A percentile compares a stretch with the other conserved stretches of the same genome.
These are phyloP conservation scores for Dillenia turbinata DNA, from an alignment of 164 flowering plant species.

Conservation along the genomic window DNA sequence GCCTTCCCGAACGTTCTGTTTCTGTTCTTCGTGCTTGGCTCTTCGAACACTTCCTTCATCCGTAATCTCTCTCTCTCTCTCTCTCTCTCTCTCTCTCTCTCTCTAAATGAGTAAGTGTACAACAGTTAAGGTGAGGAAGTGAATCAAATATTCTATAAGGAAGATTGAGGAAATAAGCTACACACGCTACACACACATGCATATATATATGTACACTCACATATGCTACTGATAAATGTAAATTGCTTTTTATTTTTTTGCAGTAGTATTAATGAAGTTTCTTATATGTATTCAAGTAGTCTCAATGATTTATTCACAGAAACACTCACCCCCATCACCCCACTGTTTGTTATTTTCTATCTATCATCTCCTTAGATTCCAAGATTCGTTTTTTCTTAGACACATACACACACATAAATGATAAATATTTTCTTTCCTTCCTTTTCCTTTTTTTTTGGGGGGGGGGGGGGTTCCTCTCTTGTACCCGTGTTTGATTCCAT, in stretches of 20 bases:
- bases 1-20: slow-evolving; percentile 90
- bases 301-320: slow-evolving; percentile 21
- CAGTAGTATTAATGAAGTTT: too few species aligned
- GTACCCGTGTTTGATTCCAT: too few species aligned
- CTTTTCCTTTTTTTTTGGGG: neutral
- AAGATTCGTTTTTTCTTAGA: neutral
- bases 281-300: neutral
- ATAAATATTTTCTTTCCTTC: slow-evolving; percentile 5
- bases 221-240: too few species aligned
- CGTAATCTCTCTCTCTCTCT: slow-evolving; percentile 49
- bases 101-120: neutral
- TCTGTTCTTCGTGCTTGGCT: slow-evolving; percentile 98
- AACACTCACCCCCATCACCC: slow-evolving; percentile 1
- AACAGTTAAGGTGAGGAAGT: too few species aligned
- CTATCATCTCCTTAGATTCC: slow-evolving; percentile 28
- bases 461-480: neutral
- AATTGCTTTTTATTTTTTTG: too few species aligned
- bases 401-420: too few species aligned
- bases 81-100: slow-evolving; percentile 13
- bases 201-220: too few species aligned
- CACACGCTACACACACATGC: too few species aligned
- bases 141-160: too few species aligned
- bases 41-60: slow-evolving; percentile 96
- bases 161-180: too few species aligned
- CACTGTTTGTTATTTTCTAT: slow-evolving; percentile 21